Evolutionary conservation across 2,329 filamentous ascomycete genomes (phyloP), one percentile per base, ranked within the genome.

Genomic region (Claviceps cyperi): DNA sequence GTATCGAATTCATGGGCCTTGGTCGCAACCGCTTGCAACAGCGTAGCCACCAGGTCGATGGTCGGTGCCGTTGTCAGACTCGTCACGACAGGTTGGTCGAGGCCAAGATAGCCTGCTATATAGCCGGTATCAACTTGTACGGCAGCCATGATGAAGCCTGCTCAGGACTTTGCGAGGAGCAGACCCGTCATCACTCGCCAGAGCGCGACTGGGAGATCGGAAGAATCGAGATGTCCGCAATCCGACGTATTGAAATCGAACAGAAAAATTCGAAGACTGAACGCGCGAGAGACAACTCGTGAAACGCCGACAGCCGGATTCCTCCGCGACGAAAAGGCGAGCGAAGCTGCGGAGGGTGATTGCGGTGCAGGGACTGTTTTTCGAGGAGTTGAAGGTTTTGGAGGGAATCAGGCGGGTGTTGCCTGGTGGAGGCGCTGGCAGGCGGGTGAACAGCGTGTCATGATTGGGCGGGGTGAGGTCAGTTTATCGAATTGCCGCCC

Each of bases 1-100:
- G 81, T 77, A 62, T 95, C 88, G 59, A 80, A 83, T 60, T 95
- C 88, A 59, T 83, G 85, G 37, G 86, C 88, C 65, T 92, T 95
- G 32, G 73, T 70, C 22, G 83, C 77, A 49, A 97, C 78, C 24
- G 85, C 83, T 54, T 79, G 74, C 40, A 98, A 76, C 48, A 98
- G 74, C 41, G 78, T 72, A 52, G 78, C 76, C 56, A 96, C 84
- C 24, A 95, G 79, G 13, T 94, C 87, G 54, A 76, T 71, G 3
- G 89, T 96, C 46, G 86, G 86, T 39, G 77, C 73, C 51, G 82
- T 79, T 40, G 81, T 71, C 58, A 82, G 67, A 22, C 75, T 72
- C 46, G 75, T 69, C 46, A 91, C 64, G 24, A 76, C 79, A 19
- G 75, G 70, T 67, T 86, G 76, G 28, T 83, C 76, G 63, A 90